phyloP scores from a whole-genome alignment of 371 early-diverging fungal species.

The Syncephalastrum monosporum region DNA sequence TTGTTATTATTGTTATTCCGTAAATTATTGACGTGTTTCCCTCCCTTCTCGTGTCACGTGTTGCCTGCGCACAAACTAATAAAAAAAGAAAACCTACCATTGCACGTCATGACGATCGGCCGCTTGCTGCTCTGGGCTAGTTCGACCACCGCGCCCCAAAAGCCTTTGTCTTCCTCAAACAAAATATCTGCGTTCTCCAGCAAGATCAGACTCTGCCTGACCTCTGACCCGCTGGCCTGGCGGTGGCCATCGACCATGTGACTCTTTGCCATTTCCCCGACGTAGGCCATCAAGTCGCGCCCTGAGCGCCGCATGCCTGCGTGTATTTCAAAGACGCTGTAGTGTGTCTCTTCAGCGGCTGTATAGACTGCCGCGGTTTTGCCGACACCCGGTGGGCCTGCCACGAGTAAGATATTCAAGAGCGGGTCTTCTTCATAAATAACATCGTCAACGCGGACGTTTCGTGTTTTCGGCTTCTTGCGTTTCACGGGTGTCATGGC shows the following conservation, averaged over 20 bases:
- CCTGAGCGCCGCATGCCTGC: constrained; percentile 66
- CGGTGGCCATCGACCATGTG: constrained; percentile 47
- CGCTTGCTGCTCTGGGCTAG: constrained; percentile 69
- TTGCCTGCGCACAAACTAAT: not conserved
- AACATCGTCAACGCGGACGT: constrained; percentile 4
- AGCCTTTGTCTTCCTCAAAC: constrained; percentile 80
- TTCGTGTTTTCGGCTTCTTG: constrained; percentile 5
- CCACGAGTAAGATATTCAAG: constrained; percentile 58
- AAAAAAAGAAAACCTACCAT: constrained; percentile 40
- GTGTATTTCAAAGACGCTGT: constrained; percentile 73
- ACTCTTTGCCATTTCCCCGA: constrained; percentile 72
- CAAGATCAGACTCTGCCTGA: constrained; percentile 62
- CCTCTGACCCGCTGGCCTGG: not conserved
- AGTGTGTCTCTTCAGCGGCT: constrained; percentile 68
- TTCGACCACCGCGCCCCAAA: constrained; percentile 70
- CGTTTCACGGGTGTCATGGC: not conserved
- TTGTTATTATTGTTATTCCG: too few relatives aligned
- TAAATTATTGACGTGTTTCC: not conserved
- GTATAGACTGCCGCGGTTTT: constrained; percentile 78
- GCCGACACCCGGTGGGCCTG: constrained; percentile 69
- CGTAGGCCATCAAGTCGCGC: constrained; percentile 58
- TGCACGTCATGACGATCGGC: constrained; percentile 81
- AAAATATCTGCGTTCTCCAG: constrained; percentile 81
- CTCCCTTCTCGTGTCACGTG: not conserved
- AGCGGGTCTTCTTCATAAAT: constrained; percentile 8